Evolutionary conservation across 345 rosid species (phyloP), one percentile per base, ranked within the genome.

Genomic region (Rubroshorea leprosula): DNA sequence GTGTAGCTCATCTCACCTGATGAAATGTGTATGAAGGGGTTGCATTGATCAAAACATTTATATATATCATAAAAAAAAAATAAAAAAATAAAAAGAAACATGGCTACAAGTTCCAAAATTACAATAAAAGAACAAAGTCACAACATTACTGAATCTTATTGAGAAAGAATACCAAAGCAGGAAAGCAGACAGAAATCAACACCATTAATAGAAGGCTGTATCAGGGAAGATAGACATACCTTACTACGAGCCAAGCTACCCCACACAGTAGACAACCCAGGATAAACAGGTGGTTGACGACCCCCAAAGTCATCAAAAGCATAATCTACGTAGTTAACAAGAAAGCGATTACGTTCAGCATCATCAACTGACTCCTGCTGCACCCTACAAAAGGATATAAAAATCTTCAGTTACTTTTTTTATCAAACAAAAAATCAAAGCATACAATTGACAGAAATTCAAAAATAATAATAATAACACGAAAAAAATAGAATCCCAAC

Each of bases 281-380:
- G 96, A 77, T 93, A 93, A 62, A 93, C 99, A 0, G 99, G 97
- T 65, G 94, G 84, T 57, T 93, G 99, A 69, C 86, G 91, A 68
- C 99, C 96, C 59, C 96, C 99, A 82, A 93, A 93, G 73, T 93
- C 99, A 82, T 93, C 97, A 76, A 93, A 93, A 65, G 94, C 90
- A 75, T 77, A 86, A 80, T 93, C 99, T 48, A 86, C 96, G 61
- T 81, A 93, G 76, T 85, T 85, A 65, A 89, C 96, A 55, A 93
- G 89, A 74, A 82, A 89, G 58, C 94, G 94, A 73, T 93, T 93
- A 60, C 99, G 74, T 60, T 89, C 99, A 75, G 83, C 81, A 76
- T 93, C 99, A 76, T 89, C 99, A 71, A 89, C 84, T 22, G 96
- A 92, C 73, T 86, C 99, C 74, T 93, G 99, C 72, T 93, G 99